phyloP scores from a whole-genome alignment of 2,329 filamentous ascomycete genomes.

The Chrysosporium keratinophilum region DNA sequence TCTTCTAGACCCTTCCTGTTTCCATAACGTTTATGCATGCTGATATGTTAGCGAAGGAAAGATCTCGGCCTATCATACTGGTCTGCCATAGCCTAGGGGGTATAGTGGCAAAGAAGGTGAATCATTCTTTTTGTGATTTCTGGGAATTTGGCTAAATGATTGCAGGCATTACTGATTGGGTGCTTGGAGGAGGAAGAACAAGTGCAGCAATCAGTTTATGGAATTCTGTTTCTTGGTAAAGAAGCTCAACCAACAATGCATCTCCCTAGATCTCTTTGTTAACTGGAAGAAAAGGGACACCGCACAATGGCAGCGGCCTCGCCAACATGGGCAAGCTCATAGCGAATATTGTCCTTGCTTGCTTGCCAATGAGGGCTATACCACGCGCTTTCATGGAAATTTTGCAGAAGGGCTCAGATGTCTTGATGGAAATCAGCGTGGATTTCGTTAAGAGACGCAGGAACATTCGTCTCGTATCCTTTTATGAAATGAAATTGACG shows the following conservation, averaged over 20 bases:
- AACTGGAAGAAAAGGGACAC: slow-evolving; percentile 20
- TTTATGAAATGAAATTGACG: slow-evolving; percentile 6
- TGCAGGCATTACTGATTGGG: neutral
- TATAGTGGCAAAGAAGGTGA: slow-evolving; percentile 27
- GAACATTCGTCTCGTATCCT: slow-evolving; percentile 11
- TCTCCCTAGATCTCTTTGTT: too few species aligned
- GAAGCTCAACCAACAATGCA: neutral
- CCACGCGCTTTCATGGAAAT: too few species aligned
- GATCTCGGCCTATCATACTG: slow-evolving; percentile 30
- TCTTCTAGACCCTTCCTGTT: neutral
- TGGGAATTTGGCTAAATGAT: too few species aligned
- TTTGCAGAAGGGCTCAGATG: slow-evolving; percentile 41
- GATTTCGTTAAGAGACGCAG: slow-evolving; percentile 21
- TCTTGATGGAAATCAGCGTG: slow-evolving; percentile 32
- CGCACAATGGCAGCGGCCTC: slow-evolving; percentile 20
- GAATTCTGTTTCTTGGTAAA: slow-evolving; percentile 29
- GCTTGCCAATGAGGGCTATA: neutral
- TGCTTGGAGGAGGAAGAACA: neutral
- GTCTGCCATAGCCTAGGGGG: slow-evolving; percentile 32
- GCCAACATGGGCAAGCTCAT: neutral
- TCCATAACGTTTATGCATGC: too few species aligned
- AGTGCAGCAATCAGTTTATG: slow-evolving; percentile 22
- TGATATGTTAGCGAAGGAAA: neutral
- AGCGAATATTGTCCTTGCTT: neutral
- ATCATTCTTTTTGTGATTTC: slow-evolving; percentile 17